Evolutionary conservation across 2,329 filamentous ascomycete genomes (phyloP).

Genomic region (Fusarium sp.): DNA sequence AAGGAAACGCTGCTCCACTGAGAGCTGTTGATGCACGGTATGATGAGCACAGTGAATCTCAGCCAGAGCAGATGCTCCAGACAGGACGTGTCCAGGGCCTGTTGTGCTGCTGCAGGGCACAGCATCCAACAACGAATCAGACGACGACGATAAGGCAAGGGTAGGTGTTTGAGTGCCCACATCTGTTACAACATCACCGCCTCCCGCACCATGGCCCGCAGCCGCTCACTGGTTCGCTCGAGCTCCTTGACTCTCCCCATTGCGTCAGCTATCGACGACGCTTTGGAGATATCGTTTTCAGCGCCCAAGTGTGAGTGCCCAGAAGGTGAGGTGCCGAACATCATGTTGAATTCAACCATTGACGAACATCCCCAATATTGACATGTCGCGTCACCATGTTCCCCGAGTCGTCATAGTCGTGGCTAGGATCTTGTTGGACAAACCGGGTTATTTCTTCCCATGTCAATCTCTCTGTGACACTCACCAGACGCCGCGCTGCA

Average conservation of each 20-base stretch:
- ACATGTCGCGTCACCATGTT: constrained; percentile 13
- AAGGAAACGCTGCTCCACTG: constrained; percentile 33
- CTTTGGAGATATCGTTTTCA: constrained; percentile 23
- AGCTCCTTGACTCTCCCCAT: constrained; percentile 31
- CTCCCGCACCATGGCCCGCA: constrained; percentile 34
- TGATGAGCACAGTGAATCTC: constrained; percentile 10
- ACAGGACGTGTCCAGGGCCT: constrained; percentile 1
- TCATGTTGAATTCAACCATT: constrained; percentile 13
- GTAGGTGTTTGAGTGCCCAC: constrained; percentile 24
- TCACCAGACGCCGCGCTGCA: constrained; percentile 16
- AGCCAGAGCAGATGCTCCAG: constrained; percentile 13
- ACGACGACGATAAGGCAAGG: constrained; percentile 17
- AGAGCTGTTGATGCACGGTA: constrained; percentile 23
- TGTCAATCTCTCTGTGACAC: constrained; percentile 34
- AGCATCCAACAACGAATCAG: constrained; percentile 29
- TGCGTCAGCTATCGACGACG: constrained; percentile 36
- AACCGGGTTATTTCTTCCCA: constrained; percentile 35
- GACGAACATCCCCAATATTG: constrained; percentile 15
- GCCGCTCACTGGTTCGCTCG: constrained; percentile 29
- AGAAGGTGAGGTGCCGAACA: neutral
- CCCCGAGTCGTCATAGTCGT: constrained; percentile 14
- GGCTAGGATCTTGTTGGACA: constrained; percentile 20
- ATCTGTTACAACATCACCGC: constrained; percentile 36
- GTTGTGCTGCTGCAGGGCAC: constrained; percentile 1
- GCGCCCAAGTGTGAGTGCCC: constrained; percentile 1